Evolutionary conservation across 768 basidiomycete species (phyloP).

Genomic region (Psilocybe tampanensis): DNA sequence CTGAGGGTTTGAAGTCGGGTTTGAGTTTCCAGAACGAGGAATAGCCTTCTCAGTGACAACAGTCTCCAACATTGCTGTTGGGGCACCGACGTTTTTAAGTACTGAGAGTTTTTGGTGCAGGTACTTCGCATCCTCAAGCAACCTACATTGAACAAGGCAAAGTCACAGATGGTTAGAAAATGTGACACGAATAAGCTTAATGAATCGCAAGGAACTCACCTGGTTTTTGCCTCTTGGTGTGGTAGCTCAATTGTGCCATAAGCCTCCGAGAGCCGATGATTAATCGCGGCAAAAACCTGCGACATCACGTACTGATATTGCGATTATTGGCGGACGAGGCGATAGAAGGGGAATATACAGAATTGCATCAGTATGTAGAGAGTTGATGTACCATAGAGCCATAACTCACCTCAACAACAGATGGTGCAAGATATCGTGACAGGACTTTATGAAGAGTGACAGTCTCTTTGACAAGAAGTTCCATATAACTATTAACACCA

Average conservation of each 20-base stretch:
- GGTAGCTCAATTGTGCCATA: slow-evolving; percentile 83
- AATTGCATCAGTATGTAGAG: slow-evolving; percentile 5
- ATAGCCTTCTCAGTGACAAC: slow-evolving; percentile 82
- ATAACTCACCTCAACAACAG: slow-evolving; percentile 77
- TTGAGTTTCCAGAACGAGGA: slow-evolving; percentile 33
- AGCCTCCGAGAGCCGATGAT: slow-evolving; percentile 87
- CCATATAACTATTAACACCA: slow-evolving; percentile 89
- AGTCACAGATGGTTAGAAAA: neutral
- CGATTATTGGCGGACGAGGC: neutral
- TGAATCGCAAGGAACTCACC: slow-evolving; percentile 47
- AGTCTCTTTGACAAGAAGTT: slow-evolving; percentile 91
- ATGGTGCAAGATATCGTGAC: slow-evolving; percentile 80
- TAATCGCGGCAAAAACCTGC: slow-evolving; percentile 93
- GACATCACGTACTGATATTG: slow-evolving; percentile 81
- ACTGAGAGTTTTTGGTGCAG: slow-evolving; percentile 75
- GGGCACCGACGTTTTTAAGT: slow-evolving; percentile 72
- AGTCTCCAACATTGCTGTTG: slow-evolving; percentile 81
- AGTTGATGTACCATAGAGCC: slow-evolving; percentile 8
- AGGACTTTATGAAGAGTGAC: slow-evolving; percentile 95
- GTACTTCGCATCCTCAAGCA: slow-evolving; percentile 78
- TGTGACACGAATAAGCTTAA: neutral
- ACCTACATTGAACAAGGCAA: slow-evolving; percentile 42
- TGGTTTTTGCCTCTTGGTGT: slow-evolving; percentile 80
- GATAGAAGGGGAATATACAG: slow-evolving; percentile 14
- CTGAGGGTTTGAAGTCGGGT: slow-evolving; percentile 12